Evolutionary conservation across 805 yeast genomes (phyloP).

Genomic region (Saccharomyces paradoxus): DNA sequence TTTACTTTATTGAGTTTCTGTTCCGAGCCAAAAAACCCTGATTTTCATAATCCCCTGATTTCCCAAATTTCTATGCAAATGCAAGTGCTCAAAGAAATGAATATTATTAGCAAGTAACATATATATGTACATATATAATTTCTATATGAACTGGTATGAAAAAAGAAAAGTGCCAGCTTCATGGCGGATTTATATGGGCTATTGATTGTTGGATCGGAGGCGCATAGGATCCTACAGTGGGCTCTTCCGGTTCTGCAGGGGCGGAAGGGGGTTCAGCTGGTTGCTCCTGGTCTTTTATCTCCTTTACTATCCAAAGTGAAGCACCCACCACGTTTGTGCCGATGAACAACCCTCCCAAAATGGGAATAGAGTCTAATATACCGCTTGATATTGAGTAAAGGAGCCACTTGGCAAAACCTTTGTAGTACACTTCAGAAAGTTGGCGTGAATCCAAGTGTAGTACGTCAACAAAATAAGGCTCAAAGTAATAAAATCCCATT

Average conservation of each 20-base stretch:
- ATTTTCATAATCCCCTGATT: neutral
- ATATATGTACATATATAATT: neutral
- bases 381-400: slow-evolving; percentile 7
- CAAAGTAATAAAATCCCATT: slow-evolving; percentile 7
- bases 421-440: slow-evolving; percentile 4
- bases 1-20: neutral
- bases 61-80: neutral
- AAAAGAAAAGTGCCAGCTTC: neutral
- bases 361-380: slow-evolving; percentile 6
- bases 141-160: neutral
- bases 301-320: slow-evolving; percentile 7
- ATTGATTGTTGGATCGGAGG: neutral
- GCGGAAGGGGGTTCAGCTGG: neutral
- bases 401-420: slow-evolving; percentile 7
- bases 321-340: slow-evolving; percentile 10
- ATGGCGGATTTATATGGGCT: neutral
- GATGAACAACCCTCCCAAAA: slow-evolving; percentile 7
- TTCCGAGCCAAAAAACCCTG: neutral
- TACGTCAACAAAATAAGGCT: slow-evolving; percentile 5
- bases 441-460: slow-evolving; percentile 1
- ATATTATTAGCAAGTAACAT: neutral
- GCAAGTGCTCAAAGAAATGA: neutral
- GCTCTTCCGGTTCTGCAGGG: neutral
- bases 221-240: neutral
- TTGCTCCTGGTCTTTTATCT: neutral